Percentiles rank a stretch among this genome's conserved stretches.
Evolutionary conservation across 2,329 filamentous ascomycete species (phyloP).

Genomic region (Pleomassaria siparia): DNA sequence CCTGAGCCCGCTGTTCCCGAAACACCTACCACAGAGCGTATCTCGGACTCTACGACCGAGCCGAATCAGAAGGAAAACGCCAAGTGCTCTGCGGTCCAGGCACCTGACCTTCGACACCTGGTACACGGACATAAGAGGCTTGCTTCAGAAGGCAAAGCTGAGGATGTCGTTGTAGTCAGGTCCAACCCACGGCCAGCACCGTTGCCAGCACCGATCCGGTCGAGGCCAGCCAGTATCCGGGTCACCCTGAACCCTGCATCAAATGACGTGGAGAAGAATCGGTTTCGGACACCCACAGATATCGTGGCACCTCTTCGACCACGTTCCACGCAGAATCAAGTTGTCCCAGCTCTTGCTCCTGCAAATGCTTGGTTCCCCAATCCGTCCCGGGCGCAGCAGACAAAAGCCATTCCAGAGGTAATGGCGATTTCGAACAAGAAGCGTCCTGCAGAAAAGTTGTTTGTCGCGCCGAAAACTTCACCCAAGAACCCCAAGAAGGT

Average conservation of each 20-base stretch:
- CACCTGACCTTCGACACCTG: neutral
- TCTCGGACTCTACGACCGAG: neutral
- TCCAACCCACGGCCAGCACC: neutral
- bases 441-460: neutral
- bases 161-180: neutral
- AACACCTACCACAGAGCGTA: neutral
- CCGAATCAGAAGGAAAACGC: neutral
- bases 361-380: no score
- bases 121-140: neutral
- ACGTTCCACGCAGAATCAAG: no score
- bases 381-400: no score
- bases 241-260: no score
- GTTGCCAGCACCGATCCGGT: neutral
- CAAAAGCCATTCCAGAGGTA: neutral
- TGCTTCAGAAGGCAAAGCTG: neutral
- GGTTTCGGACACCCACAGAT: no score
- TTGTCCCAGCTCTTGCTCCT: no score
- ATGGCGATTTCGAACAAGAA: neutral
- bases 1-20: neutral
- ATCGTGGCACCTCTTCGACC: no score
- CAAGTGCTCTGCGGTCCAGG: neutral
- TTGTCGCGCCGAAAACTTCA: no score
- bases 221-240: no score
- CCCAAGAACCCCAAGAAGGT: neutral
- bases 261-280: no score